A percentile compares a stretch with the other conserved stretches of the same genome.
These are phyloP conservation scores for Colletotrichum limetticola DNA, from an alignment of 2,329 filamentous ascomycete species.

Conservation along the genomic window DNA sequence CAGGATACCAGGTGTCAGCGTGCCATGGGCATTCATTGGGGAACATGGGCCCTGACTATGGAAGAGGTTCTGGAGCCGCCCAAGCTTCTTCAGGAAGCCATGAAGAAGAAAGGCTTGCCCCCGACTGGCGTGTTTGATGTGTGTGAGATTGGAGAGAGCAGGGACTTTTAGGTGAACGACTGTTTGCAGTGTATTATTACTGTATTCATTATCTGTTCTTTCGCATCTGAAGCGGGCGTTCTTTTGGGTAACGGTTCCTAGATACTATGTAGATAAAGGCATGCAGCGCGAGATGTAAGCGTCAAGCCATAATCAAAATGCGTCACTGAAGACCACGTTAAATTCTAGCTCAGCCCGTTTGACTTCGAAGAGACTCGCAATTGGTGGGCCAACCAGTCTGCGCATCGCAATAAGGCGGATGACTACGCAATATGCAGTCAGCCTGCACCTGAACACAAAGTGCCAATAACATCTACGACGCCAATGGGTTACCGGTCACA, in stretches of 20 bases:
- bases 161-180: slow-evolving; percentile 68
- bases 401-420: too few species aligned
- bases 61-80: slow-evolving; percentile 91
- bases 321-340: neutral
- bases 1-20: slow-evolving; percentile 79
- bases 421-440: too few species aligned
- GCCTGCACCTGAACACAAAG: too few species aligned
- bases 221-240: neutral
- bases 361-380: neutral
- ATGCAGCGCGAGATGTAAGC: neutral
- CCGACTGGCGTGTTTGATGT: slow-evolving; percentile 83
- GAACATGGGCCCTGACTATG: slow-evolving; percentile 85
- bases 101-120: slow-evolving; percentile 72
- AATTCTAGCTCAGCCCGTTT: neutral
- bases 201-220: neutral
- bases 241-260: neutral
- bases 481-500: too few species aligned
- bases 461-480: too few species aligned
- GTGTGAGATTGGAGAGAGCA: slow-evolving; percentile 86
- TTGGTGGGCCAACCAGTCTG: too few species aligned
- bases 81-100: slow-evolving; percentile 74
- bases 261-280: neutral
- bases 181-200: neutral
- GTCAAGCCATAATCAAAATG: neutral
- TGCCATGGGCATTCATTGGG: slow-evolving; percentile 93